These are phyloP conservation scores for Chaetothyriales sp. DNA, from an alignment of 2,329 filamentous ascomycete species.

Conservation along the genomic window DNA sequence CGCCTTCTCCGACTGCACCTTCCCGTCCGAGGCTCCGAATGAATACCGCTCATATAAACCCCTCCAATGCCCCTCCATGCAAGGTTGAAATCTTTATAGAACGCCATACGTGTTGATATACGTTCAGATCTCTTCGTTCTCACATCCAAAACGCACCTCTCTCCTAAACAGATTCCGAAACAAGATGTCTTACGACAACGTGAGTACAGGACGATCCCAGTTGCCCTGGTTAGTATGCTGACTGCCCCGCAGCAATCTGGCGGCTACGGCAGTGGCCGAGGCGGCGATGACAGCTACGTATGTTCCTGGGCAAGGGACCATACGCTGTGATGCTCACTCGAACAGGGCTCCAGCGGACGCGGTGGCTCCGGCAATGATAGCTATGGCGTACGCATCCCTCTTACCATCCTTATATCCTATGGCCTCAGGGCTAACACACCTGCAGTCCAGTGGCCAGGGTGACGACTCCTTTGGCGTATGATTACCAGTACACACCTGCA, in stretches of 20 bases:
- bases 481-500: neutral
- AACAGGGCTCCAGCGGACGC: constrained; percentile 4
- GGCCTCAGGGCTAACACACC: neutral
- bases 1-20: neutral
- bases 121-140: neutral
- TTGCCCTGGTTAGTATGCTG: constrained; percentile 3
- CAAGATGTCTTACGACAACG: constrained; percentile 2
- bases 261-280: constrained; percentile 13
- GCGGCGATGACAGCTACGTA: constrained; percentile 15
- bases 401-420: constrained; percentile 5
- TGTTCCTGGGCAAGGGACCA: neutral
- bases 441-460: neutral
- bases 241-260: constrained; percentile 5
- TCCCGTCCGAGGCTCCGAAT: neutral
- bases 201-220: constrained; percentile 1
- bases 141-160: neutral
- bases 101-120: neutral
- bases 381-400: constrained; percentile 5
- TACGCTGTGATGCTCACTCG: neutral
- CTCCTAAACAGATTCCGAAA: neutral
- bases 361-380: constrained; percentile 8
- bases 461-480: neutral
- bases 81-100: neutral
- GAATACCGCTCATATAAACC: neutral
- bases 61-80: neutral